Percentiles rank a stretch among this genome's conserved stretches.
Evolutionary conservation across 306 rosid species (phyloP).

Genomic region (Cucurbita ficifolia): DNA sequence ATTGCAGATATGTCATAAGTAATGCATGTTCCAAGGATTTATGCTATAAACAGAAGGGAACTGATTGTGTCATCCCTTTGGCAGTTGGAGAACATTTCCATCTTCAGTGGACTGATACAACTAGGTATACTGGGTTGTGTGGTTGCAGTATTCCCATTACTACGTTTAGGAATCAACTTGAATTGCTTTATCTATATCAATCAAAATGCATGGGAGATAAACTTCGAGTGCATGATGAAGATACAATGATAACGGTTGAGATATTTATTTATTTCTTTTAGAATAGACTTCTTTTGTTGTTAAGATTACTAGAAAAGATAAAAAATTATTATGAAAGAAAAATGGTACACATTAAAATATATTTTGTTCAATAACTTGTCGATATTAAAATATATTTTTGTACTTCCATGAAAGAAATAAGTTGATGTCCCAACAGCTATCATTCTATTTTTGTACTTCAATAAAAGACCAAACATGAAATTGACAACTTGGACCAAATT

Average conservation of each 20-base stretch:
- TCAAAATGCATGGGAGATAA: not conserved
- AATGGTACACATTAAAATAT: not conserved
- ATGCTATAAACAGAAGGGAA: slow-evolving; percentile 76
- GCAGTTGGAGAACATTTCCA: slow-evolving; percentile 63
- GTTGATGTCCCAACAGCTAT: too few species aligned
- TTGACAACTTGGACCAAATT: not conserved
- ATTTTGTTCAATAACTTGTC: not conserved
- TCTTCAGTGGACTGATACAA: slow-evolving; percentile 79
- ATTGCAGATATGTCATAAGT: slow-evolving; percentile 74
- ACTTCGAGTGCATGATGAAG: not conserved
- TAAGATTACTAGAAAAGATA: not conserved
- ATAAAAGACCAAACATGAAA: not conserved
- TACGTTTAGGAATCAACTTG: not conserved
- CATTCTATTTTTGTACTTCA: not conserved
- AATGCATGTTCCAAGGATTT: slow-evolving; percentile 85
- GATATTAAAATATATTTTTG: not conserved
- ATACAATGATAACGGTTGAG: not conserved
- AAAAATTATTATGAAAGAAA: not conserved
- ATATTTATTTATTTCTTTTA: not conserved
- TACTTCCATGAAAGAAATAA: too few species aligned
- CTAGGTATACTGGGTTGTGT: slow-evolving; percentile 31
- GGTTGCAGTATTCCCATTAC: not conserved
- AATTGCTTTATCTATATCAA: not conserved
- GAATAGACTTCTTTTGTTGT: not conserved
- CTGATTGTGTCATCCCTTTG: slow-evolving; percentile 40